Conservation (phyloP, 441 rosid species). For the Erodium trifolium region DNA sequence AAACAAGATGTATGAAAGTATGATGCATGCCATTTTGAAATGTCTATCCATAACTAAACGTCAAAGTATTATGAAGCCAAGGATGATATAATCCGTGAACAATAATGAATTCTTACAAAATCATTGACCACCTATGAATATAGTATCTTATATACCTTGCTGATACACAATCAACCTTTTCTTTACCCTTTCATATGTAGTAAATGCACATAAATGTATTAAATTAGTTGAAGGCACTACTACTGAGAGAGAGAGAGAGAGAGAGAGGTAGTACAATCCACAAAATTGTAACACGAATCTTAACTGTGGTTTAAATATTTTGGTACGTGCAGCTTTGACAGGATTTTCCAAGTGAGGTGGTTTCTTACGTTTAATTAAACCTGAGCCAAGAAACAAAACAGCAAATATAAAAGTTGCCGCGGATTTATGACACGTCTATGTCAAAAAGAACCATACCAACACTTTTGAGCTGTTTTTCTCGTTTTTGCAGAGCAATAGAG, state of each 20-base stretch:
- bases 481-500: constrained; percentile 38
- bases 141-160: neutral
- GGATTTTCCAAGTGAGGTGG: constrained; percentile 34
- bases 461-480: constrained; percentile 46
- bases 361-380: constrained; percentile 55
- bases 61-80: neutral
- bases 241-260: neutral
- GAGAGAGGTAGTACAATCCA: neutral
- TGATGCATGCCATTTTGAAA: constrained; percentile 3
- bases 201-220: neutral
- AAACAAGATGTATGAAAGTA: neutral
- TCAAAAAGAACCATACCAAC: constrained; percentile 35
- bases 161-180: neutral
- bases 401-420: constrained; percentile 11
- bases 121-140: constrained; percentile 1
- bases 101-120: constrained; percentile 2
- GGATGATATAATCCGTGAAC: neutral
- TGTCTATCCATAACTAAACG: neutral
- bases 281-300: constrained; percentile 18
- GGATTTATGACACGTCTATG: constrained; percentile 8
- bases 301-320: constrained; percentile 45
- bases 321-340: constrained; percentile 32
- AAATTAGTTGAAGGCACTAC: neutral
- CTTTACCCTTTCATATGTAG: neutral
- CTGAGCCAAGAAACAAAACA: constrained; percentile 27